A percentile compares a stretch with the other conserved stretches of the same genome.
Conservation (phyloP, 331 rosid genomes). For the Quercus tomentella region DNA sequence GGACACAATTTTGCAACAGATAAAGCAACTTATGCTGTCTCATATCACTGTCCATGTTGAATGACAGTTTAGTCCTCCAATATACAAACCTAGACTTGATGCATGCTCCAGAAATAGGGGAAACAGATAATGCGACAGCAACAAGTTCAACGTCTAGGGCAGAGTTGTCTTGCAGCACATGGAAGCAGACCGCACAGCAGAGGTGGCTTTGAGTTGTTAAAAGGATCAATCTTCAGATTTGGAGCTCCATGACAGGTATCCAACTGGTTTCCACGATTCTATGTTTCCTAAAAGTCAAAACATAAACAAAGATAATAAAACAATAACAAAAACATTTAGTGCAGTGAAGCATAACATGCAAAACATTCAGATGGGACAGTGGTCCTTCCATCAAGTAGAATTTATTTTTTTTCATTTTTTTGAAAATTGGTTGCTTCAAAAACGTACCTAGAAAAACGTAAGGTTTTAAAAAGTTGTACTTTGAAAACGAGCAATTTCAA, state of each 20-base stretch:
- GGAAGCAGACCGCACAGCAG: conserved; percentile 17
- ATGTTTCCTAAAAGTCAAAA: conserved; percentile 14
- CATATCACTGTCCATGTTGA: background rate
- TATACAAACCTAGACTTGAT: background rate
- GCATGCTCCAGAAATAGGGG: background rate
- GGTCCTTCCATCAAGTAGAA: no score
- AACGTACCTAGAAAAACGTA: no score
- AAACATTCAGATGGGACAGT: background rate
- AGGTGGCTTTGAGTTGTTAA: conserved; percentile 24
- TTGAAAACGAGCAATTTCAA: no score
- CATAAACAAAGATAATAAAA: background rate
- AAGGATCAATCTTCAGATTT: conserved; percentile 22
- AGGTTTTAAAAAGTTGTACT: no score
- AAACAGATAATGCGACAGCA: background rate
- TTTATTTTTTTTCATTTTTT: no score
- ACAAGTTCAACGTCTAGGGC: background rate
- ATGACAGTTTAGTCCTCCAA: conserved; percentile 18
- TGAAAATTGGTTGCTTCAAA: no score
- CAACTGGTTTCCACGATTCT: conserved; percentile 14
- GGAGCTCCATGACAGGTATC: conserved; percentile 15
- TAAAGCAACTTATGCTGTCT: background rate
- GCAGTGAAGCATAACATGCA: background rate
- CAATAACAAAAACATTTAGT: background rate
- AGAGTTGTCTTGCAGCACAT: background rate
- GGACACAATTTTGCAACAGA: conserved; percentile 3